Percentiles rank a stretch among this genome's conserved stretches.
Evolutionary conservation across 805 yeast species (phyloP).

Genomic region (Kodamaea laetipori): DNA sequence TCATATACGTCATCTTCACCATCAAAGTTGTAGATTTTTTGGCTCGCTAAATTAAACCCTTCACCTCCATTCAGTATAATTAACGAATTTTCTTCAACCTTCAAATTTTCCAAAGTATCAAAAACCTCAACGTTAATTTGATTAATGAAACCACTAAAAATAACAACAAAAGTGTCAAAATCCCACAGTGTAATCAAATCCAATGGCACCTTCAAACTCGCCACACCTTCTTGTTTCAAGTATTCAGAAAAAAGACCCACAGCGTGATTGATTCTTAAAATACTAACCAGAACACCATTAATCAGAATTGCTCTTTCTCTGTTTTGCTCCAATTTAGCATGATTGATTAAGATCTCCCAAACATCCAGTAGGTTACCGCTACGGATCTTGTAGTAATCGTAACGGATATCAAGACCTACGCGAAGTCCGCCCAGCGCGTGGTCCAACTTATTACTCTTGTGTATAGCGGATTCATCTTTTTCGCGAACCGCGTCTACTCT

Average conservation of each 20-base stretch:
- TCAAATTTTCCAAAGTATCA: slow-evolving; percentile 5
- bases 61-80: not conserved
- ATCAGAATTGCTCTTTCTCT: slow-evolving; percentile 24
- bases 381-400: slow-evolving; percentile 61
- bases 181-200: slow-evolving; percentile 24
- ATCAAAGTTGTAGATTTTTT: slow-evolving; percentile 9
- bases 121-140: slow-evolving; percentile 24
- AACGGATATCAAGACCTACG: slow-evolving; percentile 67
- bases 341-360: slow-evolving; percentile 52
- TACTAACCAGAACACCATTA: slow-evolving; percentile 20
- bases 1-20: slow-evolving; percentile 19
- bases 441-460: slow-evolving; percentile 74
- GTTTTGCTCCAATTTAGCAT: slow-evolving; percentile 24
- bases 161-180: slow-evolving; percentile 37
- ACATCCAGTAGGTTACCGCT: slow-evolving; percentile 77
- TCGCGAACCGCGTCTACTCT: slow-evolving; percentile 64
- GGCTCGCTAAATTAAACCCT: slow-evolving; percentile 2
- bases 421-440: slow-evolving; percentile 62
- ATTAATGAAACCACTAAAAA: slow-evolving; percentile 48
- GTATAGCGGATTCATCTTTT: slow-evolving; percentile 70
- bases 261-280: slow-evolving; percentile 30
- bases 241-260: slow-evolving; percentile 18
- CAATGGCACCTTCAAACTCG: slow-evolving; percentile 29
- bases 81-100: not conserved
- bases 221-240: slow-evolving; percentile 18